Evolutionary conservation across 805 yeast genomes (phyloP), one percentile per base, ranked within the genome.

Genomic region (Suhomyces emberorum): DNA sequence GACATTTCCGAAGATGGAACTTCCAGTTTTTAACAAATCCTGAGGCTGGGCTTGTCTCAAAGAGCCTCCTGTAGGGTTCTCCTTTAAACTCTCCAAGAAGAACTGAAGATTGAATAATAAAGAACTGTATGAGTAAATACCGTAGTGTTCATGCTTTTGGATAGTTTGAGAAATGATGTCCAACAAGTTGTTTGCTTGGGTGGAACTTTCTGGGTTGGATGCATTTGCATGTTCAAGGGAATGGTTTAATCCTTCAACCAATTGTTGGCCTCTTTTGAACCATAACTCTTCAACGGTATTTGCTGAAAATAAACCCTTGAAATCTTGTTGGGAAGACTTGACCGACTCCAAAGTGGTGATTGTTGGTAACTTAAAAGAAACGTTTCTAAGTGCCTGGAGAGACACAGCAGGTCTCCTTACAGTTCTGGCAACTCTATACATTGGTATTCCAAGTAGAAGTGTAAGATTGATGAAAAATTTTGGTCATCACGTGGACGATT

Each of bases 21-120:
- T 47, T 3, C 83, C 83, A 6, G 75, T 68, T 34, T 64, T 54
- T 21, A 79, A 55, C 11, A 77, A 54, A 16, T 69, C 69, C 9
- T 37, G 46, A 15, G 67, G 54, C 14, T 37, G 40, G 15, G 39
- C 38, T 16, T 48, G 36, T 30, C 52, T 48, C 3, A 46, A 50
- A 41, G 28, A 25, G 7, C 34, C 34, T n/a, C 54, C 49, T 28
- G 46, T 49, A 7, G 44, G 28, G 37, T 38, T 38, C 11, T 59
- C 60, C 37, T 55, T 58, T 39, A 76, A 55, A 4, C 72, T 59
- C 35, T 76, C 77, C 34, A 75, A 57, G 46, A 65, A 66, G 41
- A 74, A 75, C 44, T 66, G 76, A 35, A 70, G 52, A 51, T 72
- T 74, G 59, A 72, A 70, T 38, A 76, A 63, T 18, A 67, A 51